Conservation (phyloP, 306 rosid species). For the Cicer chorassanicum region DNA sequence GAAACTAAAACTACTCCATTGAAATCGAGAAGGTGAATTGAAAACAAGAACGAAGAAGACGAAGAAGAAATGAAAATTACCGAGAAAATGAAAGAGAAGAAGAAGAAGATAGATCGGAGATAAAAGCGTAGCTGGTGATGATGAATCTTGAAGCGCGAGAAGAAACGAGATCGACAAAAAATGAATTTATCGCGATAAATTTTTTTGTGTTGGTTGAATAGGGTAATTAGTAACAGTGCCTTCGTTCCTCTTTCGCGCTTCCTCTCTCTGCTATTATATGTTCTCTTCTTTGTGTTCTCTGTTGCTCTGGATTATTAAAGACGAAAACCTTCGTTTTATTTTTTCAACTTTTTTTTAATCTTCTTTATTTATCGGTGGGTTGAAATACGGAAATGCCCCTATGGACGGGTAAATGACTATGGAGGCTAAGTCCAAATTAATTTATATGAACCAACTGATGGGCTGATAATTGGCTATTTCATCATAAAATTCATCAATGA, state of each 20-base stretch:
- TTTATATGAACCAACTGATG: no score
- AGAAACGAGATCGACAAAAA: constrained; percentile 65
- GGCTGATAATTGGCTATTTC: no score
- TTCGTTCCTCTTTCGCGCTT: constrained; percentile 39
- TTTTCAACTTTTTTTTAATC: neutral
- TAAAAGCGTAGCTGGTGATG: constrained; percentile 48
- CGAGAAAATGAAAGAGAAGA: constrained; percentile 45
- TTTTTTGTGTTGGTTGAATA: constrained; percentile 23
- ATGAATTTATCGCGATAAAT: constrained; percentile 8
- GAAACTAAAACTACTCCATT: constrained; percentile 41
- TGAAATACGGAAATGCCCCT: constrained; percentile 26
- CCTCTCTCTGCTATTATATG: constrained; percentile 43
- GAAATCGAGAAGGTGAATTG: constrained; percentile 37
- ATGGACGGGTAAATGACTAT: neutral
- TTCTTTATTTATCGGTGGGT: neutral
- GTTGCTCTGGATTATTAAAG: constrained; percentile 58
- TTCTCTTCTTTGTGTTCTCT: constrained; percentile 39
- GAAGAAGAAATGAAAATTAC: constrained; percentile 45
- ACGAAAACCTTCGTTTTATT: constrained; percentile 48
- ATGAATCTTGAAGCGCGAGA: constrained; percentile 47
- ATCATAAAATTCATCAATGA: no score
- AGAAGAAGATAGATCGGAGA: constrained; percentile 66
- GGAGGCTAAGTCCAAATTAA: no score
- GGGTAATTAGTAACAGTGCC: constrained; percentile 43
- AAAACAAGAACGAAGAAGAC: neutral